Conservation (phyloP, 805 yeast species). For the Yarrowia bubula region DNA sequence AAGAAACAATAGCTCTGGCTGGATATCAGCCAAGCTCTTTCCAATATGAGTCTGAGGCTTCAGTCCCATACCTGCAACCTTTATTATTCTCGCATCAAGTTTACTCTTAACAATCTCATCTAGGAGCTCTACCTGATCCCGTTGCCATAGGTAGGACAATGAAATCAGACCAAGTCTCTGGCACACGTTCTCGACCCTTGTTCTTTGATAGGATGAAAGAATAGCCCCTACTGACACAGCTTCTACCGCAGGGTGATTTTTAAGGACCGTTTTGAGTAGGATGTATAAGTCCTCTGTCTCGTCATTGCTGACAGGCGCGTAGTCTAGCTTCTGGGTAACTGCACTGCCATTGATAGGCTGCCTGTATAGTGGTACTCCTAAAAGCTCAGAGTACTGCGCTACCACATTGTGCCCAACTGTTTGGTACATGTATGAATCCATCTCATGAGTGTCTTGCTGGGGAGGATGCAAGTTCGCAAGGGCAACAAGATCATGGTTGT, state of each 20-base stretch:
- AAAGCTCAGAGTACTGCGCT: conserved; percentile 60
- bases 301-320: conserved; percentile 63
- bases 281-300: conserved; percentile 81
- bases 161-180: conserved; percentile 63
- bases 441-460: conserved; percentile 50
- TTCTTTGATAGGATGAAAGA: conserved; percentile 89
- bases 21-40: conserved; percentile 57
- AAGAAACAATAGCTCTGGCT: conserved; percentile 53
- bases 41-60: conserved; percentile 55
- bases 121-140: conserved; percentile 77
- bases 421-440: conserved; percentile 96
- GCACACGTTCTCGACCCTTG: conserved; percentile 91
- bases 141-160: conserved; percentile 84
- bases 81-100: conserved; percentile 78
- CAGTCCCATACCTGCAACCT: conserved; percentile 92
- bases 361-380: conserved; percentile 78
- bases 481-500: conserved; percentile 84
- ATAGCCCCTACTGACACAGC: conserved; percentile 97
- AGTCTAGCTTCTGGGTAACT: conserved; percentile 64
- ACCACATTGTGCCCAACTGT: conserved; percentile 91
- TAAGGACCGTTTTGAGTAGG: conserved; percentile 51
- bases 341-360: conserved; percentile 63
- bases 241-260: conserved; percentile 64
- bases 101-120: conserved; percentile 68
- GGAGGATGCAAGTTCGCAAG: conserved; percentile 80